Evolutionary conservation across 495 filamentous ascomycete species (phyloP).

Genomic region (Cercophora scortea): DNA sequence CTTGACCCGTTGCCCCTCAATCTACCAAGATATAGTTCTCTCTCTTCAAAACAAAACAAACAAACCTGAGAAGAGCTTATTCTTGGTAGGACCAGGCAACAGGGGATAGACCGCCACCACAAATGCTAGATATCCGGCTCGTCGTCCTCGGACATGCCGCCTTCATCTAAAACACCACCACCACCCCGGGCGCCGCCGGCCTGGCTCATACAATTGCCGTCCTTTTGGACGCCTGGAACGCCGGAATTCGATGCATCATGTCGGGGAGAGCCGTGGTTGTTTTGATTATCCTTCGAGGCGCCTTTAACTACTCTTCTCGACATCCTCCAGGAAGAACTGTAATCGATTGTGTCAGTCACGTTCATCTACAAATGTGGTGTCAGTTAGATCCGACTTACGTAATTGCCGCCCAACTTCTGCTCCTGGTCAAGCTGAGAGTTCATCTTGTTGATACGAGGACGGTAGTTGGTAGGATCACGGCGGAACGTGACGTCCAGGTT

Average conservation of each 20-base stretch:
- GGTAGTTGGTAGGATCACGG: slow-evolving; percentile 90
- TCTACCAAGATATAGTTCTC: slow-evolving; percentile 22
- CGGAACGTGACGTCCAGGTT: slow-evolving; percentile 97
- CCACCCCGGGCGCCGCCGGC: slow-evolving; percentile 23
- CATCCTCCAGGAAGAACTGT: slow-evolving; percentile 85
- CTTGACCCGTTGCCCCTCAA: slow-evolving; percentile 42
- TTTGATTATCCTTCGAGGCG: slow-evolving; percentile 27
- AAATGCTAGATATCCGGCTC: slow-evolving; percentile 34
- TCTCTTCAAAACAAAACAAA: not conserved
- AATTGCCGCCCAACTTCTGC: slow-evolving; percentile 90
- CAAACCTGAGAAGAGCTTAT: not conserved
- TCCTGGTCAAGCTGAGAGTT: slow-evolving; percentile 94
- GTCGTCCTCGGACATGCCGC: slow-evolving; percentile 31
- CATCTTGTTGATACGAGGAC: slow-evolving; percentile 96
- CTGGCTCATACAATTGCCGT: slow-evolving; percentile 12
- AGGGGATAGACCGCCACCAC: slow-evolving; percentile 44
- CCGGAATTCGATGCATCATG: slow-evolving; percentile 32
- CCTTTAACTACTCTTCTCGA: slow-evolving; percentile 60
- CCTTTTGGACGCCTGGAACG: slow-evolving; percentile 38
- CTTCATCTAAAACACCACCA: slow-evolving; percentile 25
- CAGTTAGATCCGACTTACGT: slow-evolving; percentile 46
- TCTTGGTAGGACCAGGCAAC: slow-evolving; percentile 44
- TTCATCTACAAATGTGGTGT: not conserved
- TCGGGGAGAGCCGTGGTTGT: slow-evolving; percentile 16
- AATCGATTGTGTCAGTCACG: slow-evolving; percentile 8